phyloP scores from a whole-genome alignment of 306 rosid genomes.

The Ammopiptanthus mongolicus region DNA sequence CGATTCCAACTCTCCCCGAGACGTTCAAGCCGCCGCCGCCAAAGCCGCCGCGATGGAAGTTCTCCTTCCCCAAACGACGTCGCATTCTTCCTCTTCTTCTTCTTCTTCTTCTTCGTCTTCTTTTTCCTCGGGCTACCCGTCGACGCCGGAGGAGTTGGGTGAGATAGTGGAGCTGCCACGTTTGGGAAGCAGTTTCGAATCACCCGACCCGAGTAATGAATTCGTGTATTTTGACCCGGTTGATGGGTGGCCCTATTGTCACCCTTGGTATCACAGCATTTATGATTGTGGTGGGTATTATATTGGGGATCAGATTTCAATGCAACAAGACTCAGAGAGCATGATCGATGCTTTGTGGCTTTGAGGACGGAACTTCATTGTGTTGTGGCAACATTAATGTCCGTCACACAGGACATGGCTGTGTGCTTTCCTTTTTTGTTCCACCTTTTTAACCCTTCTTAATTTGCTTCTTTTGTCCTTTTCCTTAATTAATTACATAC shows the following conservation, averaged over 20 bases:
- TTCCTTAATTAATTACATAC: neutral
- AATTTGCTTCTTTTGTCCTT: neutral
- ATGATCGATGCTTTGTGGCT: slow-evolving; percentile 36
- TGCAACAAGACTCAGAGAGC: slow-evolving; percentile 32
- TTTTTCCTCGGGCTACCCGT: slow-evolving; percentile 5
- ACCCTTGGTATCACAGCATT: slow-evolving; percentile 42
- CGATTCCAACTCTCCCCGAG: slow-evolving; percentile 63
- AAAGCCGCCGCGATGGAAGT: slow-evolving; percentile 81
- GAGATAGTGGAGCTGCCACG: slow-evolving; percentile 75
- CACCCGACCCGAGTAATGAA: slow-evolving; percentile 38
- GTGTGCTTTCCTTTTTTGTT: neutral
- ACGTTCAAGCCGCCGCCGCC: slow-evolving; percentile 87
- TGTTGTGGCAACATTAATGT: slow-evolving; percentile 54
- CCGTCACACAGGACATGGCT: neutral
- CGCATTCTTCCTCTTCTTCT: neutral
- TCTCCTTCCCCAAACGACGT: neutral
- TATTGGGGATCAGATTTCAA: slow-evolving; percentile 38
- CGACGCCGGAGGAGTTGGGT: slow-evolving; percentile 66
- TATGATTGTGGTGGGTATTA: slow-evolving; percentile 27
- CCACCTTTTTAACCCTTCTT: neutral
- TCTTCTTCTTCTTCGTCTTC: slow-evolving; percentile 13
- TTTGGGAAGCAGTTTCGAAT: slow-evolving; percentile 39
- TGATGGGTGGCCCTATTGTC: slow-evolving; percentile 49
- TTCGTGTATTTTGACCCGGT: slow-evolving; percentile 49
- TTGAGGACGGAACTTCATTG: slow-evolving; percentile 40